These are phyloP conservation scores for Colletotrichum noveboracense DNA, from an alignment of 2,329 filamentous ascomycete genomes.

Conservation along the genomic window DNA sequence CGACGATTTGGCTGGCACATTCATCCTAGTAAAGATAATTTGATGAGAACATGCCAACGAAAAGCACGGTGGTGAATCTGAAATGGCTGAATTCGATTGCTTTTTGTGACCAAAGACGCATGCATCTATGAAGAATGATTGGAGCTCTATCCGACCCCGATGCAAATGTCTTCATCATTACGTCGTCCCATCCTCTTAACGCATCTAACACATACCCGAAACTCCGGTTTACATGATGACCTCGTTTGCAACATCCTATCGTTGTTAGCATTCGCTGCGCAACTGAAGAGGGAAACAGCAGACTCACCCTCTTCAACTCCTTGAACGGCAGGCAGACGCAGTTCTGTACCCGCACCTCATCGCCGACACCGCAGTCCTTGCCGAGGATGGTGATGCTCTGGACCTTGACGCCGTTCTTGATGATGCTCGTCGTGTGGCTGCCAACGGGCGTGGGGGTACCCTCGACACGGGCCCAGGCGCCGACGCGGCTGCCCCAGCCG, in stretches of 20 bases:
- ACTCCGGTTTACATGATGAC: slow-evolving; percentile 81
- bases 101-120: slow-evolving; percentile 22
- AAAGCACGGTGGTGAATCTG: neutral
- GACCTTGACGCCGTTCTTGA: slow-evolving; percentile 98
- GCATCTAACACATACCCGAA: neutral
- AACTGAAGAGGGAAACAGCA: neutral
- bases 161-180: slow-evolving; percentile 16
- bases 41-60: neutral
- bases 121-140: slow-evolving; percentile 17
- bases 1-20: neutral
- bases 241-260: slow-evolving; percentile 81
- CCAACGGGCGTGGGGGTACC: slow-evolving; percentile 87
- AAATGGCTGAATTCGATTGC: slow-evolving; percentile 17
- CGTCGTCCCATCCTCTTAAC: neutral
- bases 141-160: slow-evolving; percentile 15
- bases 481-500: slow-evolving; percentile 94
- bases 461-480: slow-evolving; percentile 98
- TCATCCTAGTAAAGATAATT: neutral
- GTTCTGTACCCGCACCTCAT: slow-evolving; percentile 96
- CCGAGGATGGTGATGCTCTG: slow-evolving; percentile 97
- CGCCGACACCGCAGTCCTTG: slow-evolving; percentile 92
- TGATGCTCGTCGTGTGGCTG: slow-evolving; percentile 90
- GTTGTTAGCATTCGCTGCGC: slow-evolving; percentile 28
- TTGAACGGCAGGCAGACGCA: slow-evolving; percentile 98
- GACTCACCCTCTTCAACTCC: slow-evolving; percentile 90